Evolutionary conservation across 352 stramenopile genomes (phyloP).

Genomic region (Phytopythium delawarense): DNA sequence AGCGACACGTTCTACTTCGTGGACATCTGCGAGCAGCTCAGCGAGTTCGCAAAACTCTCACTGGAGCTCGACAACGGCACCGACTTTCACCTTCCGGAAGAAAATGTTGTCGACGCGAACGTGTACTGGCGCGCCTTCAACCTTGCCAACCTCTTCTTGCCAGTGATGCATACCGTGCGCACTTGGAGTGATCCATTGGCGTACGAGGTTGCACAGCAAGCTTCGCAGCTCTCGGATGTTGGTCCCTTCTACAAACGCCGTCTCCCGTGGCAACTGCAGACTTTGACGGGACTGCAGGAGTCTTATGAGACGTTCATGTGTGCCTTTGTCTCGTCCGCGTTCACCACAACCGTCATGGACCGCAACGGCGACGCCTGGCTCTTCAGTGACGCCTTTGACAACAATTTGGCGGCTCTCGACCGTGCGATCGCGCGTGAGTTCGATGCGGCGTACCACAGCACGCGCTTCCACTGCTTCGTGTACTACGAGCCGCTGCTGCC

Average conservation of each 20-base stretch:
- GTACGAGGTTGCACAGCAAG: background rate
- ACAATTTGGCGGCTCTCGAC: background rate
- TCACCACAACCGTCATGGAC: conserved; percentile 1
- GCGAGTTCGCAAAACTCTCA: background rate
- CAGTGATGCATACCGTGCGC: background rate
- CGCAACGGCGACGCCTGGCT: conserved; percentile 2
- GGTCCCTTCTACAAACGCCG: no score
- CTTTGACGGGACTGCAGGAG: no score
- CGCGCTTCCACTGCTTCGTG: background rate
- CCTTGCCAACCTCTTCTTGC: background rate
- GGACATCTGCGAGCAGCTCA: background rate
- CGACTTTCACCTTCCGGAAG: background rate
- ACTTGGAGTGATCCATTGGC: background rate
- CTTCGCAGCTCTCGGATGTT: no score
- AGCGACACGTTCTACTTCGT: background rate
- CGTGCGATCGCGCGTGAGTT: background rate
- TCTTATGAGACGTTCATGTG: background rate
- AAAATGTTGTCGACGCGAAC: background rate
- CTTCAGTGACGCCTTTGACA: conserved; percentile 1
- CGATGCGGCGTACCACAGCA: background rate
- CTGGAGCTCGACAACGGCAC: background rate
- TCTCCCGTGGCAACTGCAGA: no score
- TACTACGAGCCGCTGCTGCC: background rate
- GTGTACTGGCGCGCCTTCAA: background rate
- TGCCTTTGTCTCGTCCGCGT: background rate